Percentiles rank a stretch among this genome's conserved stretches.
phyloP scores from a whole-genome alignment of 1,284 basidiomycete genomes.

The Ganoderma sinense region DNA sequence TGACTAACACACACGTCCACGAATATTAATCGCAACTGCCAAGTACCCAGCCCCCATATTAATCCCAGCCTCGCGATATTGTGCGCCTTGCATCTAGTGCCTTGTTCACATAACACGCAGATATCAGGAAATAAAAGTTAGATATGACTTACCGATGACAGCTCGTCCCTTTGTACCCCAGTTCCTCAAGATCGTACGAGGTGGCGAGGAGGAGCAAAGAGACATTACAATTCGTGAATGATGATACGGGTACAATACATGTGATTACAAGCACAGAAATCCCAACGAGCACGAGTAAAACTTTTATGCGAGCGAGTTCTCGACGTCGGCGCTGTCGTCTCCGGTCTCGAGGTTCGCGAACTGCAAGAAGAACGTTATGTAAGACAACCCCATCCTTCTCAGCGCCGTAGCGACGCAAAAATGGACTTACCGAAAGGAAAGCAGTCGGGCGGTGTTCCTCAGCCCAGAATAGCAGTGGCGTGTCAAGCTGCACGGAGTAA shows the following conservation, averaged over 20 bases:
- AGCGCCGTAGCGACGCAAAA: background rate
- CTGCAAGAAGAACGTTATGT: constrained; percentile 43
- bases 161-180: background rate
- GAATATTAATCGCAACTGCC: background rate
- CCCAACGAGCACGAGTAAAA: constrained; percentile 25
- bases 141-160: background rate
- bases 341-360: constrained; percentile 87
- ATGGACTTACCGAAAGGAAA: constrained; percentile 79
- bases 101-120: background rate
- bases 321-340: constrained; percentile 90
- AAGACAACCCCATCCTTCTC: constrained; percentile 9
- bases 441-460: constrained; percentile 93
- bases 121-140: background rate
- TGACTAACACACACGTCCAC: background rate
- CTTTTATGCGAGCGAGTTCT: constrained; percentile 80
- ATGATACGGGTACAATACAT: constrained; percentile 22
- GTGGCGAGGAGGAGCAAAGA: constrained; percentile 3
- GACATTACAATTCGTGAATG: constrained; percentile 26
- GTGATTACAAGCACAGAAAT: constrained; percentile 19
- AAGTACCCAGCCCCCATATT: background rate
- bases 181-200: background rate
- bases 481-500: constrained; percentile 90
- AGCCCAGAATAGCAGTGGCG: constrained; percentile 95
- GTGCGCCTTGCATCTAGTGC: background rate
- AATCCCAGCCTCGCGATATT: background rate